Percentiles rank a stretch among this genome's conserved stretches.
Conservation (phyloP, 1,284 basidiomycete species). For the Melampsora americana region DNA sequence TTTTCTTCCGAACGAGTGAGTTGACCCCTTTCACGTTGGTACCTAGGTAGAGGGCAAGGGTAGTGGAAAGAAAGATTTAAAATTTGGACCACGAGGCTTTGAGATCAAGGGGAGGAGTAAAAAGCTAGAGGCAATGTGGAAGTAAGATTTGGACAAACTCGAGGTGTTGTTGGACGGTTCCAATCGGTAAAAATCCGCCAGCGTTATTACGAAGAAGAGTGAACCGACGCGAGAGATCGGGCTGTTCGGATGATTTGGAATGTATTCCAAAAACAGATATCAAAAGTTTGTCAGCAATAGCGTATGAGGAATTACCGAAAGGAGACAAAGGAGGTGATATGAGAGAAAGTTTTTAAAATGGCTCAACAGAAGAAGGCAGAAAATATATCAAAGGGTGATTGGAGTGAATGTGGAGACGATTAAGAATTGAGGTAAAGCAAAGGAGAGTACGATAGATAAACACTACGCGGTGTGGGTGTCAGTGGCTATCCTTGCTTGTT, state of each 20-base stretch:
- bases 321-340: too few relatives aligned
- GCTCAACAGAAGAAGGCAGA: too few relatives aligned
- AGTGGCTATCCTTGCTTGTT: too few relatives aligned
- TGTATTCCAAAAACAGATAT: too few relatives aligned
- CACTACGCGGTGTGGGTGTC: too few relatives aligned
- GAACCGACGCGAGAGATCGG: slow-evolving; percentile 36
- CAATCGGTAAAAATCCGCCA: slow-evolving; percentile 26
- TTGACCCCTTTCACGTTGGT: slow-evolving; percentile 17
- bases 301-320: too few relatives aligned
- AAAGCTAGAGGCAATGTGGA: background rate
- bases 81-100: background rate
- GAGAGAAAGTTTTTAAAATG: too few relatives aligned
- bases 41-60: background rate
- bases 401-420: too few relatives aligned
- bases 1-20: slow-evolving; percentile 29
- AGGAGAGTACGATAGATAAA: too few relatives aligned
- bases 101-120: background rate
- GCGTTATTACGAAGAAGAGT: slow-evolving; percentile 17
- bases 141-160: background rate
- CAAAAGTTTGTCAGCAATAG: too few relatives aligned
- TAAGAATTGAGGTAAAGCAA: too few relatives aligned
- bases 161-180: slow-evolving; percentile 17
- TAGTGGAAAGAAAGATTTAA: background rate
- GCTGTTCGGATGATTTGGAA: background rate
- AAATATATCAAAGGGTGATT: too few relatives aligned